Conservation (phyloP, 768 basidiomycete species). For the Fistulinella prunicolor region DNA sequence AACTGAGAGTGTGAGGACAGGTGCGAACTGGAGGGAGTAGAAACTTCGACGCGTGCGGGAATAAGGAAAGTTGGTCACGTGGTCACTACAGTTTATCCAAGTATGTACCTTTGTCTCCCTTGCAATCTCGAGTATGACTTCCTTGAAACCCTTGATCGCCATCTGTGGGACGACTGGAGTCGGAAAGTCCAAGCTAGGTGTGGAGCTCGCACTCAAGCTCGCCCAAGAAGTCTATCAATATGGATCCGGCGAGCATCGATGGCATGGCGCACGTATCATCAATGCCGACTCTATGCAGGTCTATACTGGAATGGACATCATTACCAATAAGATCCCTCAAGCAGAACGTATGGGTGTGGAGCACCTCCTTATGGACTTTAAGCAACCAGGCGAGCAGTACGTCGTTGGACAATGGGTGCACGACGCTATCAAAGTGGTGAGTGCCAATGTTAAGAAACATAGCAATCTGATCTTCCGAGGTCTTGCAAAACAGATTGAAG, state of each 20-base stretch:
- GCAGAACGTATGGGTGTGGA: slow-evolving; percentile 77
- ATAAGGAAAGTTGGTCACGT: neutral
- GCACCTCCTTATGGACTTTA: slow-evolving; percentile 88
- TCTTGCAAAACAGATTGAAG: slow-evolving; percentile 56
- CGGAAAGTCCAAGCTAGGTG: slow-evolving; percentile 90
- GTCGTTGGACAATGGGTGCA: slow-evolving; percentile 84
- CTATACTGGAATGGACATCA: slow-evolving; percentile 85
- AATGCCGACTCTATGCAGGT: slow-evolving; percentile 99
- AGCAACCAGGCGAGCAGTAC: slow-evolving; percentile 84
- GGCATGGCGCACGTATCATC: slow-evolving; percentile 71
- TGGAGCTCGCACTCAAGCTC: slow-evolving; percentile 76
- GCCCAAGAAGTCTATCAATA: slow-evolving; percentile 28
- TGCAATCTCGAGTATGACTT: slow-evolving; percentile 21
- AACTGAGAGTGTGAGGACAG: neutral
- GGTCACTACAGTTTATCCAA: no score
- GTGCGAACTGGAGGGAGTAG: neutral
- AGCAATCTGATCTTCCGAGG: neutral
- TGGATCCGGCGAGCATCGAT: slow-evolving; percentile 31
- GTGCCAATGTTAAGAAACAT: slow-evolving; percentile 26
- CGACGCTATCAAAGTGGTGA: slow-evolving; percentile 74
- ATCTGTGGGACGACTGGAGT: slow-evolving; percentile 95
- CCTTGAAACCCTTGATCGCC: slow-evolving; percentile 66
- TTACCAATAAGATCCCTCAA: slow-evolving; percentile 89
- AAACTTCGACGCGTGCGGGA: no score
- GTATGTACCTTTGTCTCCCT: no score